Percentiles rank a stretch among this genome's conserved stretches.
Conservation (phyloP, 2,329 filamentous ascomycete genomes). For the Didymella glomerata region DNA sequence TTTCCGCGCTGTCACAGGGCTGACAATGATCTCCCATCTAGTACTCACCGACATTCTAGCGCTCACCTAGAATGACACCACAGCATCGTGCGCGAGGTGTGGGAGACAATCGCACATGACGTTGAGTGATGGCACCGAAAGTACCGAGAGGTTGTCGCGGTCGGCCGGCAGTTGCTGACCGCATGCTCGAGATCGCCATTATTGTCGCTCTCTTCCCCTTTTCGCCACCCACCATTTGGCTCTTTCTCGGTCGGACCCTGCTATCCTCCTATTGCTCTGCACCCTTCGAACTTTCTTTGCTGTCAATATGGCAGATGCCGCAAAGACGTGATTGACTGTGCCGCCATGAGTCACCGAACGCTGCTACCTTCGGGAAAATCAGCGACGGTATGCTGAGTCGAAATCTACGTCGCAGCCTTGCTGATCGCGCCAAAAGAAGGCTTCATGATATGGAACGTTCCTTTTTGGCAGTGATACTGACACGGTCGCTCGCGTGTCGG, state of each 20-base stretch:
- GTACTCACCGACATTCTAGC: constrained; percentile 1
- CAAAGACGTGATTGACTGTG: background rate
- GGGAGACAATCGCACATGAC: background rate
- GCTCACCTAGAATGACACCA: background rate
- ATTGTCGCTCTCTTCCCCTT: background rate
- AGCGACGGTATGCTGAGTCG: constrained; percentile 6
- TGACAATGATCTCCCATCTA: constrained; percentile 3
- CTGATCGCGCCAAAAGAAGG: constrained; percentile 13
- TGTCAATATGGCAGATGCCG: constrained; percentile 1
- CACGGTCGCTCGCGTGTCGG: constrained; percentile 2
- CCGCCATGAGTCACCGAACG: background rate
- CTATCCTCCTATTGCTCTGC: background rate
- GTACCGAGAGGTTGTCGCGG: background rate
- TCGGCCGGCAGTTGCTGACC: background rate
- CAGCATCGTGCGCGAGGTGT: background rate
- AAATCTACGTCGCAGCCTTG: background rate
- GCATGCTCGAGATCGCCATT: no score
- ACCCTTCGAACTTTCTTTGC: background rate
- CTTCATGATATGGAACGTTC: constrained; percentile 8
- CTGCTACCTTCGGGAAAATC: background rate
- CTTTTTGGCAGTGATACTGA: constrained; percentile 5
- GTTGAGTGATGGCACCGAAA: background rate
- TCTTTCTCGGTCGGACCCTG: background rate
- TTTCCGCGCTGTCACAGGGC: background rate
- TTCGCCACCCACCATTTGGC: background rate